These are phyloP conservation scores for Chaetomium globosum DNA, from an alignment of 2,329 filamentous ascomycete species.

Conservation along the genomic window DNA sequence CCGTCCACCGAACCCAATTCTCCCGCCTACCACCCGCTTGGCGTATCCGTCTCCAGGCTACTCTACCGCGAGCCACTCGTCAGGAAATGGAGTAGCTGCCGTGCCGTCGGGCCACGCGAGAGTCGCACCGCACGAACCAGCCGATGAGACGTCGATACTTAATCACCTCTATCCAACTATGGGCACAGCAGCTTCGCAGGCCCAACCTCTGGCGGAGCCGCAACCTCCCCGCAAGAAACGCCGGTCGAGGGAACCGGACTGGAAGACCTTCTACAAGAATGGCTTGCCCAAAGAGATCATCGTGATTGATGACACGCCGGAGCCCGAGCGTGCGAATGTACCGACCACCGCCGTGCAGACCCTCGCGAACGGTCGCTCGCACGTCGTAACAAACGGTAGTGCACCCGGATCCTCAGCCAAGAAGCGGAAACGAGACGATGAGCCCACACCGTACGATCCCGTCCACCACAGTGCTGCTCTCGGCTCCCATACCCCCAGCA, in stretches of 20 bases:
- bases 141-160: constrained; percentile 39
- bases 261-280: constrained; percentile 80
- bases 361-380: constrained; percentile 45
- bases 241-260: constrained; percentile 69
- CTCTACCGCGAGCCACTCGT: constrained; percentile 39
- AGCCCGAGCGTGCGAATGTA: constrained; percentile 51
- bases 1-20: constrained; percentile 43
- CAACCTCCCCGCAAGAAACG: constrained; percentile 53
- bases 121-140: constrained; percentile 28
- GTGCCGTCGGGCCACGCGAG: constrained; percentile 26
- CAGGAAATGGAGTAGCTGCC: constrained; percentile 42
- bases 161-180: constrained; percentile 45
- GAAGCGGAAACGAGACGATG: constrained; percentile 70
- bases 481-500: constrained; percentile 68
- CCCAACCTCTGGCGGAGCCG: constrained; percentile 41
- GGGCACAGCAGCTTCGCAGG: constrained; percentile 43
- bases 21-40: constrained; percentile 47
- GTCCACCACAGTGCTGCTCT: constrained; percentile 71
- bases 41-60: constrained; percentile 40
- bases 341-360: constrained; percentile 39
- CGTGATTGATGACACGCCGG: constrained; percentile 75
- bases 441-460: constrained; percentile 63
- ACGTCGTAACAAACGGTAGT: constrained; percentile 39
- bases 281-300: constrained; percentile 83
- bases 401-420: constrained; percentile 53